These are phyloP conservation scores for Elongisporangium senticosum DNA, from an alignment of 352 stramenopile genomes.

Conservation along the genomic window DNA sequence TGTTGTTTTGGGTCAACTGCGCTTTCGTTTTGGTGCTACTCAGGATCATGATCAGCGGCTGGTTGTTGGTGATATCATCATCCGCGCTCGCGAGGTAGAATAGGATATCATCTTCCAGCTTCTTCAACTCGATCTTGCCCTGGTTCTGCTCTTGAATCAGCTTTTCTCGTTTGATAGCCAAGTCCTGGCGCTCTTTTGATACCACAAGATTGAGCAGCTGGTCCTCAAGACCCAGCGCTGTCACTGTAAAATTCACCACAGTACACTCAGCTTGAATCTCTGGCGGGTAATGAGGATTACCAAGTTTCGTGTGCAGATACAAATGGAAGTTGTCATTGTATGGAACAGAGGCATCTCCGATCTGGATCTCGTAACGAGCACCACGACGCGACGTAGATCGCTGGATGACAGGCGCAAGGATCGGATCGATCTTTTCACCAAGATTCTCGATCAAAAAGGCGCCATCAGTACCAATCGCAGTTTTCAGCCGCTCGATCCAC, in stretches of 20 bases:
- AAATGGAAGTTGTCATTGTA: constrained; percentile 93
- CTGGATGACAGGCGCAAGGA: constrained; percentile 92
- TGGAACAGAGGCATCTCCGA: constrained; percentile 91
- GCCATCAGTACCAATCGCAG: constrained; percentile 89
- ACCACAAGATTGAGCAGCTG: constrained; percentile 91
- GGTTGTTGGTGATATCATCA: constrained; percentile 97
- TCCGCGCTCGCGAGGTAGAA: constrained; percentile 93
- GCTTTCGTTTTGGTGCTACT: constrained; percentile 94
- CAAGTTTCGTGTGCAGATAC: constrained; percentile 94
- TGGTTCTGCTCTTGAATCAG: constrained; percentile 94
- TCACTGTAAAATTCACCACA: constrained; percentile 95
- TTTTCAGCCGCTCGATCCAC: constrained; percentile 92
- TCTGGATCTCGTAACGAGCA: constrained; percentile 92
- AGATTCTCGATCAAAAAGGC: constrained; percentile 95
- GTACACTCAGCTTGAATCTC: constrained; percentile 95
- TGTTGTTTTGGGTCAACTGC: constrained; percentile 89
- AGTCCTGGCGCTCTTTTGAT: constrained; percentile 86
- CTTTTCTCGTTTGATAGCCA: constrained; percentile 83
- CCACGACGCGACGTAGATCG: constrained; percentile 91
- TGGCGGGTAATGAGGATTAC: constrained; percentile 92
- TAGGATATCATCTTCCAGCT: constrained; percentile 93
- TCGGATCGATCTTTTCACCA: constrained; percentile 92
- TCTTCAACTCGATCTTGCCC: constrained; percentile 96
- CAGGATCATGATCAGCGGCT: constrained; percentile 94
- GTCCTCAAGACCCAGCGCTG: constrained; percentile 88